Evolutionary conservation across 2,329 filamentous ascomycete species (phyloP).

Genomic region (Colletotrichum sp.): DNA sequence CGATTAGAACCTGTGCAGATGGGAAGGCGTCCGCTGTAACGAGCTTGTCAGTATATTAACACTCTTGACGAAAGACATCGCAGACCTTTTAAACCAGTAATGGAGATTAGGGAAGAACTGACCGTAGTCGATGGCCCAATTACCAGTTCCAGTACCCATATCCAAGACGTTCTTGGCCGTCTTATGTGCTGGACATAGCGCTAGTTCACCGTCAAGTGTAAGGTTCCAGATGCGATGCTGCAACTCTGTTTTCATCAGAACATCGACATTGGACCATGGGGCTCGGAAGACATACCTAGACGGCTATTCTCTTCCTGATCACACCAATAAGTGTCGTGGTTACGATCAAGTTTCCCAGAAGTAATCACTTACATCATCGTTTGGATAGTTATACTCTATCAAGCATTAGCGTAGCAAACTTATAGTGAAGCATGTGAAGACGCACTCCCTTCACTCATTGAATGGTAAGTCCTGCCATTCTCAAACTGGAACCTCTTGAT

Average conservation of each 20-base stretch:
- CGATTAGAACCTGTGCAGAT: not conserved
- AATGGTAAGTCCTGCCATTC: not conserved
- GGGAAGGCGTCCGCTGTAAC: not conserved
- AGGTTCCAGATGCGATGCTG: not conserved
- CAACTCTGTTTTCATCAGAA: not conserved
- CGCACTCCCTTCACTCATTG: not conserved
- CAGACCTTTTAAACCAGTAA: not conserved
- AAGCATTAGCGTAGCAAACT: not conserved
- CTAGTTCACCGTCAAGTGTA: not conserved
- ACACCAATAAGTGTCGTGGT: rapidly evolving
- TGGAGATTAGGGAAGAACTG: rapidly evolving
- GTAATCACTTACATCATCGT: not conserved
- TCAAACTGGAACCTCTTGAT: not conserved
- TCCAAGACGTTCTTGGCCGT: not conserved
- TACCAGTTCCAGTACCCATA: not conserved
- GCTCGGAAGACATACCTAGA: not conserved
- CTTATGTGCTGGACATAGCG: not conserved
- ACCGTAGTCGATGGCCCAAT: not conserved
- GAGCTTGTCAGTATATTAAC: not conserved
- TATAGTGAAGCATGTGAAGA: not conserved
- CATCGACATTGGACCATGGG: rapidly evolving
- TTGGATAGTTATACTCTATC: not conserved
- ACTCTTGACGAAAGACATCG: not conserved
- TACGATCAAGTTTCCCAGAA: rapidly evolving
- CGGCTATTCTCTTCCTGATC: not conserved